Evolutionary conservation across 306 rosid genomes (phyloP), one percentile per base, ranked within the genome.

Genomic region (Cicer pinnatifidum): DNA sequence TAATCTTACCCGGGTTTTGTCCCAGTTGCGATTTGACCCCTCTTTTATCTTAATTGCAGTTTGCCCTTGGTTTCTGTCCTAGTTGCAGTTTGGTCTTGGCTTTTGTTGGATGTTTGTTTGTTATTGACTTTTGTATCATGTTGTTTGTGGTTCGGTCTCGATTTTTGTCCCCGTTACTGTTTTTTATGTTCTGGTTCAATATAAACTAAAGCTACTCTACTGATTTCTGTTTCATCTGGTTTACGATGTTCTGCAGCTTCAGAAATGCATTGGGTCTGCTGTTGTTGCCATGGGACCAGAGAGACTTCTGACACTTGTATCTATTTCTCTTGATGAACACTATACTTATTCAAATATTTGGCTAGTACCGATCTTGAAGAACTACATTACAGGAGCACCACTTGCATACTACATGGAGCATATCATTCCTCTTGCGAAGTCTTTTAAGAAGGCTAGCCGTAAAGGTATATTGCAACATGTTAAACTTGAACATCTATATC

Each of bases 221-320:
- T 83, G 71, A 78, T 62, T 11, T 15, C 45, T 63, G 65, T 11
- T 56, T 67, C 62, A 64, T 59, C 40, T 68, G 44, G 23, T 60
- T 81, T 61, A 75, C 51, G 20, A 75, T 62, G 59, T 41, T 50
- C 43, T 77, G 83, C 94, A 91, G 98, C 84, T 91, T 83, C 85
- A 80, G 79, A 88, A 81, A 52, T 91, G 96, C 80, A 70, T 91
- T 80, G 98, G 98, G 78, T 83, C 91, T 63, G 98, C 96, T 45
- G 83, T 94, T 67, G 75, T 78, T 82, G 91, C 95, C 43, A 82
- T 94, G 96, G 98, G 98, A 71, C 91, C 93, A 16, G 97, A 89
- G 84, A 88, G 75, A 79, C 82, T 89, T 61, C 92, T 94, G 41
- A 68, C 72, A 33, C 82, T 85, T 79, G 81, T 89, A 65, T 92